Conservation (phyloP, 352 stramenopile species). For the Phytopythium helicoides region DNA sequence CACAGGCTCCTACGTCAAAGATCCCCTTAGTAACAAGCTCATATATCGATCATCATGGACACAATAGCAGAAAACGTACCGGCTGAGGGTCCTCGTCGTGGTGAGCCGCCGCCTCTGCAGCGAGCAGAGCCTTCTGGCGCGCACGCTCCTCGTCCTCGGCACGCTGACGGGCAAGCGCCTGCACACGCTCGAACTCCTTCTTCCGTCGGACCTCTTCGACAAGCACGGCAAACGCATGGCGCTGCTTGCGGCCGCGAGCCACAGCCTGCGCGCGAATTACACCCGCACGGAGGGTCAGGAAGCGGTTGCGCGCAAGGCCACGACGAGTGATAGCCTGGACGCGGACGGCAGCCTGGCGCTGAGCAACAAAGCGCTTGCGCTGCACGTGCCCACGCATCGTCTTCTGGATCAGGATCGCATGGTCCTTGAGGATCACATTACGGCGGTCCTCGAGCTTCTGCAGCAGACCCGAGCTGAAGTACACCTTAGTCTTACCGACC, state of each 20-base stretch:
- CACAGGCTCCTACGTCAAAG: conserved; percentile 71
- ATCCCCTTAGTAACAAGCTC: conserved; percentile 56
- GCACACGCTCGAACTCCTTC: conserved; percentile 24
- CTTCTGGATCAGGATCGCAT: conserved; percentile 78
- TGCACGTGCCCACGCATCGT: conserved; percentile 59
- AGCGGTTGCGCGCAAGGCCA: conserved; percentile 35
- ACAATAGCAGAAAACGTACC: conserved; percentile 31
- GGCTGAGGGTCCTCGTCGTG: conserved; percentile 44
- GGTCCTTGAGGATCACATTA: conserved; percentile 68
- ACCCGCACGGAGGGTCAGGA: conserved; percentile 37
- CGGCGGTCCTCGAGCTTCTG: conserved; percentile 75
- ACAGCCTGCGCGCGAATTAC: conserved; percentile 57
- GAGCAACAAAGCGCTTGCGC: conserved; percentile 52
- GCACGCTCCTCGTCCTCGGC: conserved; percentile 31
- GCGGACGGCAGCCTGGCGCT: conserved; percentile 42
- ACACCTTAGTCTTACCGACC: conserved; percentile 85
- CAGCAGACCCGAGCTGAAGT: conserved; percentile 81
- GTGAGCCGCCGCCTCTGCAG: conserved; percentile 36
- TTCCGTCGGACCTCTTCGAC: conserved; percentile 37
- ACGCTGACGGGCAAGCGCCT: conserved; percentile 29
- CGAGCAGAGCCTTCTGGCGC: conserved; percentile 34
- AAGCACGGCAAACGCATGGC: conserved; percentile 43
- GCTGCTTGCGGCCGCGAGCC: conserved; percentile 58
- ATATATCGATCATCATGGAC: neutral
- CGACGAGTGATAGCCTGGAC: conserved; percentile 51